phyloP scores from a whole-genome alignment of 768 basidiomycete species.

The Trametopsis cervina region DNA sequence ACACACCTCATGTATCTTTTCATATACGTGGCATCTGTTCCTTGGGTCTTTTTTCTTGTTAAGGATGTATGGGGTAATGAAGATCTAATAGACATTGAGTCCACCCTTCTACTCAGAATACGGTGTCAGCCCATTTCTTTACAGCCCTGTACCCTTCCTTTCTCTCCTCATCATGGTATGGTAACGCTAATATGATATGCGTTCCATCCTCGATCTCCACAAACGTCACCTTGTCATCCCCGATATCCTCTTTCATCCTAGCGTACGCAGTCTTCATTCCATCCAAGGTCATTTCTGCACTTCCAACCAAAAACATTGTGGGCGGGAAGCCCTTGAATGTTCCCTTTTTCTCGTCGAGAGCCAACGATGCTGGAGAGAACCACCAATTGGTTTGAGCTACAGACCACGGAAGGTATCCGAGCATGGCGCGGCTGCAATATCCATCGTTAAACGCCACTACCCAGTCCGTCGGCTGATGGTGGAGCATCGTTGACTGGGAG shows the following conservation, averaged over 20 bases:
- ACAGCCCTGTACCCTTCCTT: slow-evolving; percentile 40
- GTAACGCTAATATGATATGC: slow-evolving; percentile 48
- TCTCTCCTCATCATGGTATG: slow-evolving; percentile 48
- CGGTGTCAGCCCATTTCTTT: slow-evolving; percentile 34
- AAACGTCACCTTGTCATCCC: slow-evolving; percentile 12
- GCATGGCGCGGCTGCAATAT: slow-evolving; percentile 10
- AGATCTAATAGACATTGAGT: no score
- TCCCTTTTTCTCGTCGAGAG: slow-evolving; percentile 2
- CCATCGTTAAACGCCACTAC: slow-evolving; percentile 7
- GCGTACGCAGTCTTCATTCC: slow-evolving; percentile 19
- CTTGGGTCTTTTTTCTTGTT: no score
- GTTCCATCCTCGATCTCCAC: slow-evolving; percentile 11
- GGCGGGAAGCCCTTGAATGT: slow-evolving; percentile 23
- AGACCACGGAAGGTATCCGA: slow-evolving; percentile 8
- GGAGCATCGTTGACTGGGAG: slow-evolving; percentile 1
- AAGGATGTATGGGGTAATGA: no score
- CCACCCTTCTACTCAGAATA: slow-evolving; percentile 1
- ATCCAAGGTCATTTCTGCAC: slow-evolving; percentile 24
- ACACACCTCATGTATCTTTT: no score
- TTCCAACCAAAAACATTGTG: slow-evolving; percentile 23
- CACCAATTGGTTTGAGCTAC: slow-evolving; percentile 10
- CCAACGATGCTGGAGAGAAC: slow-evolving; percentile 16
- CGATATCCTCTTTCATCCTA: slow-evolving; percentile 22
- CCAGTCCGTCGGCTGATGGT: slow-evolving; percentile 7
- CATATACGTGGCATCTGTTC: no score